Percentiles rank a stretch among this genome's conserved stretches.
Evolutionary conservation across 2,329 filamentous ascomycete genomes (phyloP).

Genomic region (Colletotrichum falcatum): DNA sequence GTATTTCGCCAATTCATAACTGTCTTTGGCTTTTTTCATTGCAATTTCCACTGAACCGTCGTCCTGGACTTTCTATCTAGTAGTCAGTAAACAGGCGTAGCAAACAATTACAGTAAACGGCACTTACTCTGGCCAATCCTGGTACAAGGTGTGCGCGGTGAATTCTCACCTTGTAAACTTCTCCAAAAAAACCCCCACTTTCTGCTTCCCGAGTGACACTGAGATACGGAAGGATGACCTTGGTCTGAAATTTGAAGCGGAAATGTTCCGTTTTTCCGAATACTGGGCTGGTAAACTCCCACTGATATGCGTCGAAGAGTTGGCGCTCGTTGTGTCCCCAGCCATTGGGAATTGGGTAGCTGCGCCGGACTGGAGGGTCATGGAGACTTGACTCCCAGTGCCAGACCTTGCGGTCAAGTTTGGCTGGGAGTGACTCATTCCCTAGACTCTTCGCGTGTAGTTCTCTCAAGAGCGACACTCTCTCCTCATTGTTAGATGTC

Average conservation of each 20-base stretch:
- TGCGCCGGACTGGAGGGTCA: neutral
- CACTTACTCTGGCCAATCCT: neutral
- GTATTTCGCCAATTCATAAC: neutral
- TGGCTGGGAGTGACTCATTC: neutral
- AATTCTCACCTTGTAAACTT: constrained; percentile 4
- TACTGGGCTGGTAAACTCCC: neutral
- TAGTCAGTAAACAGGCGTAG: neutral
- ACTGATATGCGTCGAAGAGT: neutral
- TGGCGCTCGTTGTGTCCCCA: neutral
- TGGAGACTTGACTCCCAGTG: neutral
- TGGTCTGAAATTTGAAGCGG: neutral
- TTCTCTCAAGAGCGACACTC: neutral
- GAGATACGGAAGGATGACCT: neutral
- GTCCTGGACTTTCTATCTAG: neutral
- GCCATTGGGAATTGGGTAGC: neutral
- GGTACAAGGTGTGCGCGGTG: constrained; percentile 1
- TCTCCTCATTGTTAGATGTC: neutral
- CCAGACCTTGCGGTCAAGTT: neutral
- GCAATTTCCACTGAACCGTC: neutral
- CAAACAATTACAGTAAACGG: neutral
- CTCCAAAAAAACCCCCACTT: constrained; percentile 15
- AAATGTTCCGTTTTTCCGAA: neutral
- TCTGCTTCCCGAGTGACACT: neutral
- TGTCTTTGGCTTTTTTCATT: neutral
- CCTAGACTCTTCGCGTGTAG: neutral